Evolutionary conservation across 306 rosid species (phyloP).

Genomic region (Begonia fuchsioides): DNA sequence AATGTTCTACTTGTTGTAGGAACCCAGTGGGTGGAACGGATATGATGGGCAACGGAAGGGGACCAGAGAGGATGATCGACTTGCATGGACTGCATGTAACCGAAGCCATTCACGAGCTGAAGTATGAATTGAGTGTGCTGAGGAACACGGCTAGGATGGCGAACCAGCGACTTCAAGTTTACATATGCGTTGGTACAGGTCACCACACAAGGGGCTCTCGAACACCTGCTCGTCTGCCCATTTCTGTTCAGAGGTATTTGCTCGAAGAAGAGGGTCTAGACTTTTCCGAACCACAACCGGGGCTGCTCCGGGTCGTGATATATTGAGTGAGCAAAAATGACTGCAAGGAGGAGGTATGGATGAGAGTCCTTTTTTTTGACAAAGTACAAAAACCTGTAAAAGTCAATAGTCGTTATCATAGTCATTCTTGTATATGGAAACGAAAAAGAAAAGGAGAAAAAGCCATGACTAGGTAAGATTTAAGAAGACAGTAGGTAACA

Average conservation of each 20-base stretch:
- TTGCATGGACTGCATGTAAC: constrained; percentile 79
- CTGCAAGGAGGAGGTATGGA: constrained; percentile 32
- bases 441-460: no score
- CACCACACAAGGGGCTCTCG: constrained; percentile 95
- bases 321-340: constrained; percentile 33
- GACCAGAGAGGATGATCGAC: constrained; percentile 84
- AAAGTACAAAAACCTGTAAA: background rate
- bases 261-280: constrained; percentile 92
- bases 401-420: background rate
- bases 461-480: no score
- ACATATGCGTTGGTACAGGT: constrained; percentile 85
- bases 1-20: constrained; percentile 18
- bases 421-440: constrained; percentile 1
- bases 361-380: constrained; percentile 27
- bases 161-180: constrained; percentile 67
- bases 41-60: constrained; percentile 70
- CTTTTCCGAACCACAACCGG: constrained; percentile 77
- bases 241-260: constrained; percentile 77
- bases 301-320: constrained; percentile 73
- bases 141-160: constrained; percentile 72
- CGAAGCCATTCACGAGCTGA: constrained; percentile 79
- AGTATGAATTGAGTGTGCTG: constrained; percentile 63
- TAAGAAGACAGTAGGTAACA: no score
- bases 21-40: constrained; percentile 48
- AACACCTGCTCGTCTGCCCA: constrained; percentile 78